Percentiles rank a stretch among this genome's conserved stretches.
Evolutionary conservation across 805 yeast genomes (phyloP).

Genomic region (Wickerhamomyces tratensis): DNA sequence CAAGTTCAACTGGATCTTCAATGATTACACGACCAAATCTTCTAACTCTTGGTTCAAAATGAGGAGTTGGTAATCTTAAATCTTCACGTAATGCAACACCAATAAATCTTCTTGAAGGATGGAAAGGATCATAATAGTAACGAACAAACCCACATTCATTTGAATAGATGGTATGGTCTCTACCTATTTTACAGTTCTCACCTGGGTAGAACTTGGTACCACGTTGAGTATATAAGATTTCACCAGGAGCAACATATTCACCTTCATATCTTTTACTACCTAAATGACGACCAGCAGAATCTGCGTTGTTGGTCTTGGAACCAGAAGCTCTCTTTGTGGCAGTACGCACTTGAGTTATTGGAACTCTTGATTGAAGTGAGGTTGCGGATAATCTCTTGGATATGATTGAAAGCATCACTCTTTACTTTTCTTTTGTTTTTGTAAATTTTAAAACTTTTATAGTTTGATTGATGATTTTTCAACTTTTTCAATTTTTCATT

Average conservation of each 20-base stretch:
- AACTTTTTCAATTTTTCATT: no score
- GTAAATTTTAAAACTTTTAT: no score
- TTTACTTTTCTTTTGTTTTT: no score
- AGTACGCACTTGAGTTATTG: constrained; percentile 47
- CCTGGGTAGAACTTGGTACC: constrained; percentile 96
- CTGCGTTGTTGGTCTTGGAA: constrained; percentile 87
- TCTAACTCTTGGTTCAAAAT: constrained; percentile 81
- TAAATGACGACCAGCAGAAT: constrained; percentile 88
- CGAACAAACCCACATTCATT: constrained; percentile 89
- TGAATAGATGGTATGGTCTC: constrained; percentile 89
- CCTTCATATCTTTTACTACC: constrained; percentile 89
- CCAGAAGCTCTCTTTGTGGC: constrained; percentile 95
- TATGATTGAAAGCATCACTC: no score
- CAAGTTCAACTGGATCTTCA: constrained; percentile 38
- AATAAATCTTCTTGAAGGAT: constrained; percentile 82
- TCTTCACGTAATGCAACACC: constrained; percentile 74
- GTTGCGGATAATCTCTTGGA: no score
- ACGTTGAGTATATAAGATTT: constrained; percentile 86
- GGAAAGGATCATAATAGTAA: constrained; percentile 91
- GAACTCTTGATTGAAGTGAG: neutral
- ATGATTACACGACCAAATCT: constrained; percentile 68
- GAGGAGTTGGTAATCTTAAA: constrained; percentile 71
- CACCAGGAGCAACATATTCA: constrained; percentile 62
- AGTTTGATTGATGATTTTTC: no score
- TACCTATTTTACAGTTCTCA: constrained; percentile 81